Evolutionary conservation across 179 eudicot genomes (phyloP).

Genomic region (Spinacia oleracea): DNA sequence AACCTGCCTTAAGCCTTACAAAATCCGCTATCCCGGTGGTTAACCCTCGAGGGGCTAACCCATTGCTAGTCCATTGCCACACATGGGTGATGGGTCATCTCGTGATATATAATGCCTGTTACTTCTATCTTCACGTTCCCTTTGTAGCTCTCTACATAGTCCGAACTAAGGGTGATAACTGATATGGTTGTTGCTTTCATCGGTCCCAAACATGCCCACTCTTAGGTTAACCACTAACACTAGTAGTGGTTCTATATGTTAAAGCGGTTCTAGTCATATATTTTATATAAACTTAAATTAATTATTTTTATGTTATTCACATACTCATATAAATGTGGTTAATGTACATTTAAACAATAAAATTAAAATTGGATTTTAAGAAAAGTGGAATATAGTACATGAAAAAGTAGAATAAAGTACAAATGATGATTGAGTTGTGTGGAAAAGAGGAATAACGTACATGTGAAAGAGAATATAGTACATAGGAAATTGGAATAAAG

Average conservation of each 20-base stretch:
- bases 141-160: constrained; percentile 23
- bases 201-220: constrained; percentile 36
- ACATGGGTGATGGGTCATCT: constrained; percentile 57
- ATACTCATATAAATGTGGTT: too few species aligned
- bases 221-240: neutral
- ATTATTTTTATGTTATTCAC: too few species aligned
- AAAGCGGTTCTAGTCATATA: neutral
- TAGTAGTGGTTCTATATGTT: too few species aligned
- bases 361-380: too few species aligned
- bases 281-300: too few species aligned
- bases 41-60: constrained; percentile 43
- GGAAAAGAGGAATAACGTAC: too few species aligned
- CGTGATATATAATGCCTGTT: constrained; percentile 51
- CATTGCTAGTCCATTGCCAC: constrained; percentile 62
- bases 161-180: constrained; percentile 35
- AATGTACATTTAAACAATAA: too few species aligned
- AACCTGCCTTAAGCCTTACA: constrained; percentile 63
- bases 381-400: too few species aligned
- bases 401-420: too few species aligned
- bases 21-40: constrained; percentile 61
- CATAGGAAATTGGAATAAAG: too few species aligned
- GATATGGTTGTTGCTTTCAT: constrained; percentile 27
- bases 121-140: constrained; percentile 26
- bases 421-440: too few species aligned
- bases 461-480: too few species aligned